Evolutionary conservation across 768 basidiomycete species (phyloP).

Genomic region (Lactarius hatsudake): DNA sequence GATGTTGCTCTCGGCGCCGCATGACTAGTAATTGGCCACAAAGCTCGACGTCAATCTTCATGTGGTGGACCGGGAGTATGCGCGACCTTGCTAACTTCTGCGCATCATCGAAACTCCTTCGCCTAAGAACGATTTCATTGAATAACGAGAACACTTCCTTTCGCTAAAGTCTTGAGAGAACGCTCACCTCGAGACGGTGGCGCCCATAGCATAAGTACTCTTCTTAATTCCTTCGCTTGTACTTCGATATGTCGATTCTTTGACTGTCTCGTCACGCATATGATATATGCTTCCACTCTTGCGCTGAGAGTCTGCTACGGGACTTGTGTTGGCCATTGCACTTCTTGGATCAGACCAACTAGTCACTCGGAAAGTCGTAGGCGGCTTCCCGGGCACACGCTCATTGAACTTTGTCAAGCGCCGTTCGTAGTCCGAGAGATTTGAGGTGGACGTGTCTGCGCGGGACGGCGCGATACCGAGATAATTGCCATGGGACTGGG

Average conservation of each 20-base stretch:
- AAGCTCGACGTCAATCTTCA: slow-evolving; percentile 77
- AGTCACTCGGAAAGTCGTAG: slow-evolving; percentile 43
- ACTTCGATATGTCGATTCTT: slow-evolving; percentile 5
- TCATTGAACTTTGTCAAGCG: slow-evolving; percentile 40
- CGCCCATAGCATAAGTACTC: not conserved
- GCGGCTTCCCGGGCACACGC: slow-evolving; percentile 38
- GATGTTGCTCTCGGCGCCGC: slow-evolving; percentile 63
- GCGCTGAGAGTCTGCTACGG: not conserved
- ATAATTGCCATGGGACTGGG: slow-evolving; percentile 4
- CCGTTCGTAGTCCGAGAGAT: slow-evolving; percentile 37
- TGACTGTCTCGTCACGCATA: slow-evolving; percentile 8
- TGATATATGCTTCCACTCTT: slow-evolving; percentile 9
- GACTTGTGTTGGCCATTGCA: slow-evolving; percentile 36
- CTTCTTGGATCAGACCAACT: slow-evolving; percentile 57
- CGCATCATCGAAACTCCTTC: slow-evolving; percentile 67
- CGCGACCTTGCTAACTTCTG: slow-evolving; percentile 46
- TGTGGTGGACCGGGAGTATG: slow-evolving; percentile 56
- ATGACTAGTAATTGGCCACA: slow-evolving; percentile 72
- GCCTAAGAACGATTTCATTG: slow-evolving; percentile 34
- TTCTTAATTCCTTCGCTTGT: slow-evolving; percentile 6
- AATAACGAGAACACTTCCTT: not conserved
- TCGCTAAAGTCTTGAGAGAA: not conserved
- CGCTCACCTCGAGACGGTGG: slow-evolving; percentile 11
- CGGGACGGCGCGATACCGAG: slow-evolving; percentile 16
- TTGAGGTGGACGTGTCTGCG: slow-evolving; percentile 26